Evolutionary conservation across 495 filamentous ascomycete genomes (phyloP).

Genomic region (Amphirosellinia nigrospora): DNA sequence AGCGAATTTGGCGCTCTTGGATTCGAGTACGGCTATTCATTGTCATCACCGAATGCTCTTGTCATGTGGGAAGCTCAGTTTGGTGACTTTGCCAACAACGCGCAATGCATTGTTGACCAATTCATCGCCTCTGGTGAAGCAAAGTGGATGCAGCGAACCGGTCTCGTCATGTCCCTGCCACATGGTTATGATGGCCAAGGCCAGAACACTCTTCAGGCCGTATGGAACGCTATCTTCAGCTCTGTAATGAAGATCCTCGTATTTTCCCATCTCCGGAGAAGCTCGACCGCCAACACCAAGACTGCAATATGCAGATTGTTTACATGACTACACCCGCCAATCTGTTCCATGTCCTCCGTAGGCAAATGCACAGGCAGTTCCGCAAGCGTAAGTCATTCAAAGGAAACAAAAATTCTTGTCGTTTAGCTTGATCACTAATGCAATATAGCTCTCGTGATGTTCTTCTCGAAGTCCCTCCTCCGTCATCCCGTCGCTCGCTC

Average conservation of each 20-base stretch:
- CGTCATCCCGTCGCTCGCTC: conserved; percentile 92
- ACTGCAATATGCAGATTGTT: conserved; percentile 98
- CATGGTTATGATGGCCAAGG: conserved; percentile 99
- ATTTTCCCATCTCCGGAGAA: conserved; percentile 86
- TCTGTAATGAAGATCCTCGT: conserved; percentile 97
- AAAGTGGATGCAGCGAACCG: conserved; percentile 98
- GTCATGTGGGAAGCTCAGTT: conserved; percentile 99
- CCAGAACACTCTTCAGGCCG: conserved; percentile 96
- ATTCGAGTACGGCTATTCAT: conserved; percentile 98
- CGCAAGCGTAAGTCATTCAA: conserved; percentile 79
- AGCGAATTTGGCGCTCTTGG: conserved; percentile 95
- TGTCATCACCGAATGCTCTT: conserved; percentile 93
- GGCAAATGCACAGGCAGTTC: conserved; percentile 99
- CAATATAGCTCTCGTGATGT: conserved; percentile 79
- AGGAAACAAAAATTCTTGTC: not conserved
- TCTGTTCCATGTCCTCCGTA: conserved; percentile 92
- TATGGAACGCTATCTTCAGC: conserved; percentile 95
- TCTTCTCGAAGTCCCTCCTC: conserved; percentile 96
- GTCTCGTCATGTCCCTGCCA: conserved; percentile 90
- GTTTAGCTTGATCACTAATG: not conserved
- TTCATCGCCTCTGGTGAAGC: conserved; percentile 97
- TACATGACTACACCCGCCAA: conserved; percentile 94
- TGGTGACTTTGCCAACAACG: conserved; percentile 99
- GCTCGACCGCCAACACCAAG: conserved; percentile 96
- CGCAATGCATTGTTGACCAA: conserved; percentile 98